Base-by-base conservation (phyloP, 208 protist genomes). In the Acanthamoeba healyi region DNA sequence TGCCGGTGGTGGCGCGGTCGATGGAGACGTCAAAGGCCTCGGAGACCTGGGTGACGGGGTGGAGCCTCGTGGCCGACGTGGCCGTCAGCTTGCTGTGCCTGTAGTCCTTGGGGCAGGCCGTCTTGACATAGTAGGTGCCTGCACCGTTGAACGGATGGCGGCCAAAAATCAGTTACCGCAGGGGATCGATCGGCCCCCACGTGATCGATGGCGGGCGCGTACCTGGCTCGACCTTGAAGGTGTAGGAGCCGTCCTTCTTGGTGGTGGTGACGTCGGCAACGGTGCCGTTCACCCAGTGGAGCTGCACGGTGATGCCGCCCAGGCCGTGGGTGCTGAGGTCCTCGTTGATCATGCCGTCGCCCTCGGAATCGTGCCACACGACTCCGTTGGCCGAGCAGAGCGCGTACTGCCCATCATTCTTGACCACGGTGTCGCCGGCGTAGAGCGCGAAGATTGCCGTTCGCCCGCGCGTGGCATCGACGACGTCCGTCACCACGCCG, bases 321-420 rank as follows among this genome's bases (percentile, higher is more conserved):
- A 88, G 79, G 26, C 49, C 79, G 29, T 65, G 34, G 29, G 22
- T 22, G 49, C 22, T 54, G 32, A 63, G 26, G 49, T 88, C 51
- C 79, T 88, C 79, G 79, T 88, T 88, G 79, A 88, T 54, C 42
- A 88, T 54, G 51, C 79, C 79, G 32, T 88, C 79, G 51, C 79
- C 79, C 10, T 88, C 79, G 6, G 36, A 36, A 61, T 88, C 79
- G 79, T 88, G 79, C 79, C 79, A 88, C 24, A 88, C 79, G 32
- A 88, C 79, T 54, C 79, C 79, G 79, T 88, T 88, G 29, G 79
- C 79, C 10, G 79, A 88, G 79, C 49, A 88, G 79, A 88, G 79
- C n/a, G 79, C 79, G 49, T 88, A 88, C 46, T 88, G 79, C 19
- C 79, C 79, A 42, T 88, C 79, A 42, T 88, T 88, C 79, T 65